Percentiles rank a stretch among this genome's conserved stretches.
Evolutionary conservation across 768 basidiomycete species (phyloP).

Genomic region (Russula ochroleuca): DNA sequence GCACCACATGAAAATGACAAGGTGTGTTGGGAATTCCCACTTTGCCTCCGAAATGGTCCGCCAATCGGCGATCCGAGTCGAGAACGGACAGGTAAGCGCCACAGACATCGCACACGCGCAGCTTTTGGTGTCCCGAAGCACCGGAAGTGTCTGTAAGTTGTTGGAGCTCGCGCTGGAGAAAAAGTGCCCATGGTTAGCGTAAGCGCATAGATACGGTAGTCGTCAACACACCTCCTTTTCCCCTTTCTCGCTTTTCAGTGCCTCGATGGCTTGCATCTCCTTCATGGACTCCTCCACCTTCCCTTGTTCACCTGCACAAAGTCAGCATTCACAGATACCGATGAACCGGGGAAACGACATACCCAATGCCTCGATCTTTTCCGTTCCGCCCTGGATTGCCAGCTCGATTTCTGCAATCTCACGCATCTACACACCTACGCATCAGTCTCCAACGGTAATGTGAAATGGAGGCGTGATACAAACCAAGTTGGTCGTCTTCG

Average conservation of each 20-base stretch:
- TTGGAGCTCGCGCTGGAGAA: slow-evolving; percentile 78
- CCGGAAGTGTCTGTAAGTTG: slow-evolving; percentile 97
- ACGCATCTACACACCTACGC: slow-evolving; percentile 62
- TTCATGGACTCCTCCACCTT: slow-evolving; percentile 99
- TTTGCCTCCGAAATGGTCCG: slow-evolving; percentile 99
- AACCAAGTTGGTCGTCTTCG: slow-evolving; percentile 94
- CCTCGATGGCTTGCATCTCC: slow-evolving; percentile 96
- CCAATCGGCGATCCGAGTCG: slow-evolving; percentile 96
- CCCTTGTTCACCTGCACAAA: slow-evolving; percentile 81
- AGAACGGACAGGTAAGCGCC: slow-evolving; percentile 98
- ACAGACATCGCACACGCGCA: slow-evolving; percentile 99
- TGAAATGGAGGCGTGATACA: slow-evolving; percentile 30
- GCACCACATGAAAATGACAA: not conserved
- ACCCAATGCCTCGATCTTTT: slow-evolving; percentile 95
- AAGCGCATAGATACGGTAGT: not conserved
- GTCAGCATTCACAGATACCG: slow-evolving; percentile 3
- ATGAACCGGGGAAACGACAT: slow-evolving; percentile 31
- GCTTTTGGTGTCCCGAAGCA: slow-evolving; percentile 98
- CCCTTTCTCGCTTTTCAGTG: slow-evolving; percentile 89
- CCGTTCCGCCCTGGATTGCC: slow-evolving; percentile 97
- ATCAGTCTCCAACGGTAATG: not conserved
- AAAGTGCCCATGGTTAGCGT: not conserved
- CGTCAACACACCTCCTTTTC: slow-evolving; percentile 79
- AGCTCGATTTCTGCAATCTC: slow-evolving; percentile 99
- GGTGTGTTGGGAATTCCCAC: slow-evolving; percentile 43